Conservation (phyloP, 352 stramenopile species). For the Pythium biforme region DNA sequence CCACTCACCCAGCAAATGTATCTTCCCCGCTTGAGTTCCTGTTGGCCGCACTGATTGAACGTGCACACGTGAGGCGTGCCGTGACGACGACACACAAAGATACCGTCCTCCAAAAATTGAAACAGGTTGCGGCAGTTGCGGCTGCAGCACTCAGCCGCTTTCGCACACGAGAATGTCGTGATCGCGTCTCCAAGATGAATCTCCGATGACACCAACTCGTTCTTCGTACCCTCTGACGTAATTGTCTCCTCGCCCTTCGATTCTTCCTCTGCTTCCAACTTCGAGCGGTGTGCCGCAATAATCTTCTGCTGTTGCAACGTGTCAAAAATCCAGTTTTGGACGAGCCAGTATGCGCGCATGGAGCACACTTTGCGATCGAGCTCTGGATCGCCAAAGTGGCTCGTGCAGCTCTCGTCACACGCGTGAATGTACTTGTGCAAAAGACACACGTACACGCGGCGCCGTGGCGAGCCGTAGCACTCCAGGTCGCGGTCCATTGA, state of each 20-base stretch:
- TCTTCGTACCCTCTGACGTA: slow-evolving; percentile 10
- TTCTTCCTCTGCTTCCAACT: slow-evolving; percentile 19
- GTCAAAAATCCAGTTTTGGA: slow-evolving; percentile 82
- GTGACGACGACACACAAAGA: slow-evolving; percentile 66
- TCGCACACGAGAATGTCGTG: slow-evolving; percentile 54
- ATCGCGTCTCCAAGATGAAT: slow-evolving; percentile 63
- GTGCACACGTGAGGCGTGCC: slow-evolving; percentile 74
- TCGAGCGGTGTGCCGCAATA: slow-evolving; percentile 9
- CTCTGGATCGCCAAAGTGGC: slow-evolving; percentile 50
- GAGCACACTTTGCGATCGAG: slow-evolving; percentile 64
- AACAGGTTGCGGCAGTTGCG: slow-evolving; percentile 39
- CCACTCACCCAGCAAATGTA: slow-evolving; percentile 76
- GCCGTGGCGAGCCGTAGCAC: slow-evolving; percentile 61
- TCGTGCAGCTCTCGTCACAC: slow-evolving; percentile 73
- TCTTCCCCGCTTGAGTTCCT: slow-evolving; percentile 45
- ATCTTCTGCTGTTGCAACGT: slow-evolving; percentile 40
- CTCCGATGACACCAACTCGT: slow-evolving; percentile 40
- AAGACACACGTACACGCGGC: slow-evolving; percentile 75
- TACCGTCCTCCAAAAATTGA: slow-evolving; percentile 72
- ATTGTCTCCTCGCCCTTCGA: slow-evolving; percentile 26
- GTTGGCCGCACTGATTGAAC: slow-evolving; percentile 67
- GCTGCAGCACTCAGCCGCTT: slow-evolving; percentile 40
- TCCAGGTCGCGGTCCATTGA: slow-evolving; percentile 79
- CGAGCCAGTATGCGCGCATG: slow-evolving; percentile 73
- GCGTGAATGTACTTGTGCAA: slow-evolving; percentile 83